Evolutionary conservation across 495 filamentous ascomycete genomes (phyloP).

Genomic region (Antarctomyces pellizariae): DNA sequence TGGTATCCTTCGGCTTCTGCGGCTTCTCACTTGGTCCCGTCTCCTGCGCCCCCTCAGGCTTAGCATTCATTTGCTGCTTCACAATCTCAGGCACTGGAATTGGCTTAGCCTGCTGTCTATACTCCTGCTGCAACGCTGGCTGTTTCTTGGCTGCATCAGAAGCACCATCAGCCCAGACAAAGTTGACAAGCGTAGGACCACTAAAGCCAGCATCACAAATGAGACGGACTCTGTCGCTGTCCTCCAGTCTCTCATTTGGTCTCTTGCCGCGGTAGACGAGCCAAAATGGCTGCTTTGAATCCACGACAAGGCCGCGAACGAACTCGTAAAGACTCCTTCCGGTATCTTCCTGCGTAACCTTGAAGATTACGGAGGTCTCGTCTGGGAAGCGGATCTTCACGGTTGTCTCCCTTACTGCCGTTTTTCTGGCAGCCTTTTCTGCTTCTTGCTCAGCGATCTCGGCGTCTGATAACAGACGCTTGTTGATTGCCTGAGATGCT

Average conservation of each 20-base stretch:
- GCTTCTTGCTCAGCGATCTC: slow-evolving; percentile 35
- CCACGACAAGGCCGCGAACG: slow-evolving; percentile 27
- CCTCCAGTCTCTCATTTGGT: slow-evolving; percentile 14
- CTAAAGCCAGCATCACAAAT: slow-evolving; percentile 48
- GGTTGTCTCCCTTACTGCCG: slow-evolving; percentile 38
- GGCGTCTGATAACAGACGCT: slow-evolving; percentile 41
- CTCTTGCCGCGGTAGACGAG: slow-evolving; percentile 15
- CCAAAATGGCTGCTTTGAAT: slow-evolving; percentile 23
- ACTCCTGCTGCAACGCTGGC: slow-evolving; percentile 37
- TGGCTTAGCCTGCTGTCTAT: slow-evolving; percentile 39
- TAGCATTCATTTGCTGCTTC: slow-evolving; percentile 18
- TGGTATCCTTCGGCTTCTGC: slow-evolving; percentile 21
- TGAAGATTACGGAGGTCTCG: slow-evolving; percentile 41
- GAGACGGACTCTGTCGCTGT: slow-evolving; percentile 26
- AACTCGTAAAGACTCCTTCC: slow-evolving; percentile 41
- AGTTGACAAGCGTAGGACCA: slow-evolving; percentile 48
- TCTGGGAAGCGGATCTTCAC: slow-evolving; percentile 80
- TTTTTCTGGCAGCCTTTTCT: slow-evolving; percentile 33
- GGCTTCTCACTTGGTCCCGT: slow-evolving; percentile 11
- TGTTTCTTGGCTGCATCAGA: slow-evolving; percentile 21
- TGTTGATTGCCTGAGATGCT: slow-evolving; percentile 34
- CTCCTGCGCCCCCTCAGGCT: slow-evolving; percentile 17
- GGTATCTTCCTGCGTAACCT: slow-evolving; percentile 37
- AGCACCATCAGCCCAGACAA: slow-evolving; percentile 45
- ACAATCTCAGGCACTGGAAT: slow-evolving; percentile 25